Percentiles rank a stretch among this genome's conserved stretches.
These are phyloP conservation scores for Fusarium sp. DNA, from an alignment of 2,329 filamentous ascomycete species.

Conservation along the genomic window DNA sequence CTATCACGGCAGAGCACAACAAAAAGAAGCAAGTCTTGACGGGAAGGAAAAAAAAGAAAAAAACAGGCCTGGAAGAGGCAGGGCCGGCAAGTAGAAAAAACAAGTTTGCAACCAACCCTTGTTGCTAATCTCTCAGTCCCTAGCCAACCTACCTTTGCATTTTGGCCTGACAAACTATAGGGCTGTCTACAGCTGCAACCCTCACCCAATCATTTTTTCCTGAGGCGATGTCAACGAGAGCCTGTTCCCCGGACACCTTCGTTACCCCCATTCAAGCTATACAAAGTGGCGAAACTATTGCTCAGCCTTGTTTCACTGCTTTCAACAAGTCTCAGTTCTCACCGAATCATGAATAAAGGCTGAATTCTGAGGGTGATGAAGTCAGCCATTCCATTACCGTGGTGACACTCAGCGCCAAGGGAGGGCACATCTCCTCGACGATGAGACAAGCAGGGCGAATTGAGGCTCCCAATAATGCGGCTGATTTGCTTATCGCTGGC, in stretches of 20 bases:
- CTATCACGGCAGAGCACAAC: background rate
- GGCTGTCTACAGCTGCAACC: background rate
- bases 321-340: background rate
- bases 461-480: background rate
- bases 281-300: background rate
- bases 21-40: background rate
- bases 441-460: background rate
- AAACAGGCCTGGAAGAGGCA: background rate
- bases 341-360: background rate
- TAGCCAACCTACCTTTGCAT: background rate
- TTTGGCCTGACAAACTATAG: background rate
- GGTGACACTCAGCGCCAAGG: background rate
- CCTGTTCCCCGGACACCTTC: background rate
- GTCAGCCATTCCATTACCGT: background rate
- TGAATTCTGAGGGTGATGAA: background rate
- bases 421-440: background rate
- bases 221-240: background rate
- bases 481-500: background rate
- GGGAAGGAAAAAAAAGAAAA: background rate
- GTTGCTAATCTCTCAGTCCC: background rate
- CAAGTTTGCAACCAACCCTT: background rate
- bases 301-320: background rate
- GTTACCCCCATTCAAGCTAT: background rate
- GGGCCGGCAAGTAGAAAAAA: background rate
- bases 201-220: background rate